Conservation (phyloP, 768 basidiomycete species). For the Suillus hirtellus region DNA sequence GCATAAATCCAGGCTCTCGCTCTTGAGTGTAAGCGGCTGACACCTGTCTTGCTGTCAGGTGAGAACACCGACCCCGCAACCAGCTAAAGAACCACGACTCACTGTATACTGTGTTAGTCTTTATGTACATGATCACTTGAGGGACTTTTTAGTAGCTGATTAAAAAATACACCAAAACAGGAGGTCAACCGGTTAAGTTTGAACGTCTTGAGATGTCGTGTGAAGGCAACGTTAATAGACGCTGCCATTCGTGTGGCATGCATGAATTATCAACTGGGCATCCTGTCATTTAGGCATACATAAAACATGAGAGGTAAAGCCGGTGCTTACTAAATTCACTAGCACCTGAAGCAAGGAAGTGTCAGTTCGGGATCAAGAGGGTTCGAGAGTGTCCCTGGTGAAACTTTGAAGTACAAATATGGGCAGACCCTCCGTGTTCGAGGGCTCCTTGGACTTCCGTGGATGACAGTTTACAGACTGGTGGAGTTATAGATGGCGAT, state of each 20-base stretch:
- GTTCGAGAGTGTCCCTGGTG: not conserved
- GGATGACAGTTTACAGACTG: constrained; percentile 1
- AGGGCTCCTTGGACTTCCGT: not conserved
- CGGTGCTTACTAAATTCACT: not conserved
- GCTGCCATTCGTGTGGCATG: not conserved
- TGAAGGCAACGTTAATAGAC: not conserved
- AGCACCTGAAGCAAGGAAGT: not conserved
- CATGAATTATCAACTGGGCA: not conserved
- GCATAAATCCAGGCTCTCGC: not conserved
- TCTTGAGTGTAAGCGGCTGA: not conserved
- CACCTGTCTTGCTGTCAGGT: not conserved
- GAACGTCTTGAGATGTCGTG: not conserved
- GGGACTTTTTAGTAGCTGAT: too few species aligned
- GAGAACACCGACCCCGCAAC: not conserved
- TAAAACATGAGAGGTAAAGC: not conserved
- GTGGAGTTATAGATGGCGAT: not conserved
- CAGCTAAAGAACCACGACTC: not conserved
- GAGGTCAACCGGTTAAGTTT: not conserved
- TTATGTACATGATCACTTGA: not conserved
- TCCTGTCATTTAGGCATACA: constrained; percentile 1
- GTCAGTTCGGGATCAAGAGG: not conserved
- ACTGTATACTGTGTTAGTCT: not conserved
- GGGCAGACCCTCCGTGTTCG: not conserved
- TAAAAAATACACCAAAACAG: not conserved
- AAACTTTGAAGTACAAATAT: not conserved